Conservation (phyloP, 2,329 filamentous ascomycete genomes). For the Colletotrichum coccodes region DNA sequence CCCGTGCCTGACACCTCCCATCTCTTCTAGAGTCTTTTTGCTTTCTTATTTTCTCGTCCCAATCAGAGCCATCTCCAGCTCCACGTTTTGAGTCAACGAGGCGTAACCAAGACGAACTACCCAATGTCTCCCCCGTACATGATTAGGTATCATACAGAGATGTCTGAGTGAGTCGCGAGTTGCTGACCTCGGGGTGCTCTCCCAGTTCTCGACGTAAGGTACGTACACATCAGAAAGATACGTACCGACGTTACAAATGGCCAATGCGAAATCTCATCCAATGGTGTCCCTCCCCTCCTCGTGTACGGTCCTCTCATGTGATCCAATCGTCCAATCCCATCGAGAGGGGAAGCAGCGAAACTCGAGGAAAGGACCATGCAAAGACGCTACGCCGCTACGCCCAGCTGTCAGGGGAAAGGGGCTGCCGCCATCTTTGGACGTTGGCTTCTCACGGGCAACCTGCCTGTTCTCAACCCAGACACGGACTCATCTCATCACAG, state of each 20-base stretch:
- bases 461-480: too few species aligned
- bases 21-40: slow-evolving; percentile 3
- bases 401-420: slow-evolving; percentile 17
- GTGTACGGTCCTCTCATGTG: background rate
- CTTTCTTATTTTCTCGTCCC: background rate
- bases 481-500: background rate
- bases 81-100: background rate
- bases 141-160: background rate
- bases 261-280: slow-evolving; percentile 22
- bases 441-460: background rate
- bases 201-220: background rate
- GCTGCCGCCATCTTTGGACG: background rate
- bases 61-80: background rate
- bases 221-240: background rate
- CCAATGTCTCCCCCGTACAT: background rate
- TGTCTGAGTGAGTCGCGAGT: background rate
- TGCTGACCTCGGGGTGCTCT: background rate
- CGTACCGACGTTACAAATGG: background rate
- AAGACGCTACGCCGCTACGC: slow-evolving; percentile 8
- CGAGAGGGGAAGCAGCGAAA: background rate
- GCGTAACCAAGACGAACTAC: background rate
- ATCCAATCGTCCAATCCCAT: slow-evolving; percentile 19
- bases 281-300: slow-evolving; percentile 9
- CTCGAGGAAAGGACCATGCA: background rate
- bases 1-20: slow-evolving; percentile 15